Percentiles rank a stretch among this genome's conserved stretches.
Evolutionary conservation across 2,329 filamentous ascomycete species (phyloP).

Genomic region (Neoarthrinium moseri): DNA sequence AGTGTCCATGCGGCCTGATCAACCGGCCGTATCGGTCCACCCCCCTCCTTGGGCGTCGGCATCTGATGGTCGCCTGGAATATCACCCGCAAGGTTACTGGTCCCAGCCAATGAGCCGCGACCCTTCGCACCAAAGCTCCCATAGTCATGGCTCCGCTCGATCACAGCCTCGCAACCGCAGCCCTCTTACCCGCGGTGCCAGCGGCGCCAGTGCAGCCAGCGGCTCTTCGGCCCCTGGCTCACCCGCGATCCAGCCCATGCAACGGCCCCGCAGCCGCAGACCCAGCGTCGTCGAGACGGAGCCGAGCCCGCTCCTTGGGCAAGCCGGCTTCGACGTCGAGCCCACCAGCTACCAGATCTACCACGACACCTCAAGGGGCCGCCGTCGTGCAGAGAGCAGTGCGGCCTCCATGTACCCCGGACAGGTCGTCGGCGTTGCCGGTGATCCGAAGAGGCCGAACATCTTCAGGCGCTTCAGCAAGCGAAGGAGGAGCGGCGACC

Average conservation of each 20-base stretch:
- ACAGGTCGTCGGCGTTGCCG: background rate
- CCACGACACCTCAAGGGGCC: conserved; percentile 14
- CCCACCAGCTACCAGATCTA: conserved; percentile 28
- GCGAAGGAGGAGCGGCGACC: background rate
- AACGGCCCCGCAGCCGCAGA: conserved; percentile 20
- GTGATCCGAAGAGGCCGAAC: background rate
- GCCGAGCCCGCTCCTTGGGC: conserved; percentile 35
- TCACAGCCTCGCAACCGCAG: conserved; percentile 10
- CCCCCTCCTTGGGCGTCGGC: conserved; percentile 21
- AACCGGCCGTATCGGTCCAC: conserved; percentile 17
- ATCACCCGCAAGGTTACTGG: conserved; percentile 38
- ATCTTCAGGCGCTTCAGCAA: conserved; percentile 8
- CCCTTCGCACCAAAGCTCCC: conserved; percentile 37
- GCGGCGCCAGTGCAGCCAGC: conserved; percentile 7
- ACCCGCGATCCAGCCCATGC: conserved; percentile 24
- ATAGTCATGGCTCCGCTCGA: conserved; percentile 22
- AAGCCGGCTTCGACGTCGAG: conserved; percentile 19
- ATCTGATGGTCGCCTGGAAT: conserved; percentile 15
- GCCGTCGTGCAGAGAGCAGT: conserved; percentile 10
- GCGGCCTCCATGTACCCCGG: background rate
- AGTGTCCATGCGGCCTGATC: conserved; percentile 17
- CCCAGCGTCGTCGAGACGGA: conserved; percentile 44
- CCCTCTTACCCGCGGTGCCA: conserved; percentile 7
- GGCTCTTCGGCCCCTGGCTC: conserved; percentile 14
- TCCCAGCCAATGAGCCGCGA: conserved; percentile 51